A percentile compares a stretch with the other conserved stretches of the same genome.
Evolutionary conservation across 768 basidiomycete genomes (phyloP).

Genomic region (Collybia nuda): DNA sequence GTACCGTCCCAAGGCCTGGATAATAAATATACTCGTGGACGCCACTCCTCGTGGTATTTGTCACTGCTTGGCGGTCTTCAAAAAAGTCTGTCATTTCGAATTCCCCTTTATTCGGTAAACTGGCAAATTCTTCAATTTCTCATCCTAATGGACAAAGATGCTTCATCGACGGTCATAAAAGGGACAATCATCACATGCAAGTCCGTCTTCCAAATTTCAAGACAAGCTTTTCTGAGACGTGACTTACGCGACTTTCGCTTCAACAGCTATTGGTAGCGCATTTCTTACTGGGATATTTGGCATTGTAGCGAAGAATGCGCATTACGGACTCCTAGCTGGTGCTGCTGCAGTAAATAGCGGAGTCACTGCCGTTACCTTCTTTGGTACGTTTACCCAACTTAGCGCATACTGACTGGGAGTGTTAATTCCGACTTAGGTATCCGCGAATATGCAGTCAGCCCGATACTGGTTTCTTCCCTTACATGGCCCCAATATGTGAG

Average conservation of each 20-base stretch:
- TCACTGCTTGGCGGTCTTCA: no score
- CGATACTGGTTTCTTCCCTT: slow-evolving; percentile 48
- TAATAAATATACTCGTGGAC: no score
- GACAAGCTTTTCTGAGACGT: slow-evolving; percentile 18
- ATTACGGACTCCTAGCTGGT: slow-evolving; percentile 44
- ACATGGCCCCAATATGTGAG: slow-evolving; percentile 48
- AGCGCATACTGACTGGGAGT: not conserved
- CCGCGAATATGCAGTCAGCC: slow-evolving; percentile 76
- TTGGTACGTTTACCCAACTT: slow-evolving; percentile 51
- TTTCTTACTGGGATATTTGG: slow-evolving; percentile 43
- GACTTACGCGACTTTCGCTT: slow-evolving; percentile 15
- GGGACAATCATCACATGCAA: slow-evolving; percentile 75
- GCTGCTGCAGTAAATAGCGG: slow-evolving; percentile 73
- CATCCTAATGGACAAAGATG: slow-evolving; percentile 28
- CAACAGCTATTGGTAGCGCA: slow-evolving; percentile 58
- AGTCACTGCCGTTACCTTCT: slow-evolving; percentile 73
- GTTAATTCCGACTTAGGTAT: slow-evolving; percentile 43
- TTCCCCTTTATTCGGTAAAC: no score
- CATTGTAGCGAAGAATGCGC: slow-evolving; percentile 47
- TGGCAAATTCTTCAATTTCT: no score
- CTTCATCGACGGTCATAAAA: slow-evolving; percentile 44
- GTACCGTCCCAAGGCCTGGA: no score
- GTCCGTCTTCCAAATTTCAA: slow-evolving; percentile 53
- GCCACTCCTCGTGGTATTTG: no score
- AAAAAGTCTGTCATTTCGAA: no score